Evolutionary conservation across 768 basidiomycete genomes (phyloP), one percentile per base, ranked within the genome.

Genomic region (Hygrocybe coccinea): DNA sequence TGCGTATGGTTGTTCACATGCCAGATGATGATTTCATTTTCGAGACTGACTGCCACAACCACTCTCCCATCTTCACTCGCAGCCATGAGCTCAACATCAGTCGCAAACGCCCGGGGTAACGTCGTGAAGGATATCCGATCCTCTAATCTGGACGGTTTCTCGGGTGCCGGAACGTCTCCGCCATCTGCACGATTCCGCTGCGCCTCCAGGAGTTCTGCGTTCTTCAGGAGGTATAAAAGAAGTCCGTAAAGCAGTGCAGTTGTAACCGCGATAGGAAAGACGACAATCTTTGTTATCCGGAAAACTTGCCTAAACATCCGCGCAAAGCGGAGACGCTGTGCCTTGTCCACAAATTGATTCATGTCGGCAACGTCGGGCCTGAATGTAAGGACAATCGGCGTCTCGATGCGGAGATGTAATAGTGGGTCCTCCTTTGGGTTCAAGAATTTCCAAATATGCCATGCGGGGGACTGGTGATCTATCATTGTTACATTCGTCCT

Each of bases 191-290:
- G 78, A 64, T 87, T 79, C 38, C 86, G 78, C 63, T 94, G 91
- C 2, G 90, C 88, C 63, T 94, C 94, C 35, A 97, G 78, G 1
- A 94, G 80, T 56, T 99, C 94, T 0, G 91, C 84, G 60, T 95
- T 87, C 73, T 95, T 95, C 58, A 97, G 74, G 2, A 99, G 77
- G 66, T 94, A 94, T 9, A 91, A 76, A 7, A 95, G 75, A 10
- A 98, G 71, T 7, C 80, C 77, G 67, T 89, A 97, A 9, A 98
- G 76, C 3, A 80, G 69, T 22, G 79, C 71, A 6, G 87, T 89
- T 0, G 95, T 95, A 5, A 77, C 76, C 7, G 83, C 80, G 65
- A 97, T 95, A 0, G 95, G 95, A 1, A 94, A 69, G 2, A 91
- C 74, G 68, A 97, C 83, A 58, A 95, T 87, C 69, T 89, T 90